Conservation (phyloP, 768 basidiomycete genomes). For the Cantharellus cinnabarinus region DNA sequence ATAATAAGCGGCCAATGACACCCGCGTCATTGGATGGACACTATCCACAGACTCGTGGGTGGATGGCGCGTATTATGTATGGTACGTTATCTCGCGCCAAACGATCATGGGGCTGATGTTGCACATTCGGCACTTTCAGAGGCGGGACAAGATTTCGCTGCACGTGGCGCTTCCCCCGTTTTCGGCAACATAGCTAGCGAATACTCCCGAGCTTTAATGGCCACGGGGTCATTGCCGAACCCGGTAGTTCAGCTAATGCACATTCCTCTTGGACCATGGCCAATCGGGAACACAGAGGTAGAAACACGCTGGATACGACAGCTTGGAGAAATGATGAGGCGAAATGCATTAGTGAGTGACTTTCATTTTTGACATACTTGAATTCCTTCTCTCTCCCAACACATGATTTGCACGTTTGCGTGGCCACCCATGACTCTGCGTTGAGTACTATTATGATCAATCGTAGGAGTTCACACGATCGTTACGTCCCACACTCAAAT, state of each 20-base stretch:
- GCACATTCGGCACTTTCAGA: too few species aligned
- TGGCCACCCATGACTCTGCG: too few species aligned
- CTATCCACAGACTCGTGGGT: neutral
- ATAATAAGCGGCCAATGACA: neutral
- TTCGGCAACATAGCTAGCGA: too few species aligned
- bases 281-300: neutral
- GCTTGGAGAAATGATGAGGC: neutral
- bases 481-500: neutral
- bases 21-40: neutral
- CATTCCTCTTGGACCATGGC: neutral
- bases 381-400: too few species aligned
- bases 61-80: neutral
- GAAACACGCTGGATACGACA: neutral
- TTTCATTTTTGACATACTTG: too few species aligned
- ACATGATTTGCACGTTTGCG: too few species aligned
- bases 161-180: too few species aligned
- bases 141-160: too few species aligned
- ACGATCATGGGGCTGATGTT: too few species aligned
- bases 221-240: neutral
- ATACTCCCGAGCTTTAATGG: neutral
- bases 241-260: conserved; percentile 5
- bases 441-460: neutral
- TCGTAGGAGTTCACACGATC: neutral
- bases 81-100: neutral
- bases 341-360: neutral